These are phyloP conservation scores for Malbranchea zuffiana DNA, from an alignment of 2,329 filamentous ascomycete species.

Conservation along the genomic window DNA sequence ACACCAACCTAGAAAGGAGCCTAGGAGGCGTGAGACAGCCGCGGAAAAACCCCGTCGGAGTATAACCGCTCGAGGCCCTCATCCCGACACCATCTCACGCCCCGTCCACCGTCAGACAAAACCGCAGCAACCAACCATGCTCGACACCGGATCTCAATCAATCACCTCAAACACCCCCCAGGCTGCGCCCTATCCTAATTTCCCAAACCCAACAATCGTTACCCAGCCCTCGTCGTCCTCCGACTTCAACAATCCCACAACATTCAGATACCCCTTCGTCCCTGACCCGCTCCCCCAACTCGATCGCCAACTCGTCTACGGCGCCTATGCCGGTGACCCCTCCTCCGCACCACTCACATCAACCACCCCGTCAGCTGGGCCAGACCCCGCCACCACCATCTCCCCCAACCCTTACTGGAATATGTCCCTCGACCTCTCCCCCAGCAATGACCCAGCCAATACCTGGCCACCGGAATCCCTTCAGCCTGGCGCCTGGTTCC, in stretches of 20 bases:
- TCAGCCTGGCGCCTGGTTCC: slow-evolving; percentile 65
- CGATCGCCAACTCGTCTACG: slow-evolving; percentile 65
- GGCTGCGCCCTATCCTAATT: not conserved
- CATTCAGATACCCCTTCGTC: slow-evolving; percentile 30
- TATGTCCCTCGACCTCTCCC: slow-evolving; percentile 24
- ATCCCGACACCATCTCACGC: slow-evolving; percentile 3
- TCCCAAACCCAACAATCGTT: slow-evolving; percentile 4
- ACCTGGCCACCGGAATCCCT: slow-evolving; percentile 26
- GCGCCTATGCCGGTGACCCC: slow-evolving; percentile 52
- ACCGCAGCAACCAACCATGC: slow-evolving; percentile 5
- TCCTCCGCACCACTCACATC: slow-evolving; percentile 16
- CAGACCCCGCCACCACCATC: slow-evolving; percentile 7
- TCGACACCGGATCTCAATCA: not conserved
- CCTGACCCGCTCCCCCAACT: slow-evolving; percentile 51
- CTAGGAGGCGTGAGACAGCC: slow-evolving; percentile 28
- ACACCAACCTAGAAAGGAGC: slow-evolving; percentile 40
- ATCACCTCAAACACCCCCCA: not conserved
- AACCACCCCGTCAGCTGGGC: not conserved
- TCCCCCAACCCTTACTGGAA: slow-evolving; percentile 26
- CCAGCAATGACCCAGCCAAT: slow-evolving; percentile 23
- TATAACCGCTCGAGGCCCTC: slow-evolving; percentile 16
- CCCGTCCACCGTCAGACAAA: slow-evolving; percentile 9
- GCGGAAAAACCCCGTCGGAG: slow-evolving; percentile 4
- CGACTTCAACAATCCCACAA: slow-evolving; percentile 26
- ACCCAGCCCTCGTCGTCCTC: slow-evolving; percentile 24